These are phyloP conservation scores for Monilinia polystroma DNA, from an alignment of 2,329 filamentous ascomycete genomes.

Conservation along the genomic window DNA sequence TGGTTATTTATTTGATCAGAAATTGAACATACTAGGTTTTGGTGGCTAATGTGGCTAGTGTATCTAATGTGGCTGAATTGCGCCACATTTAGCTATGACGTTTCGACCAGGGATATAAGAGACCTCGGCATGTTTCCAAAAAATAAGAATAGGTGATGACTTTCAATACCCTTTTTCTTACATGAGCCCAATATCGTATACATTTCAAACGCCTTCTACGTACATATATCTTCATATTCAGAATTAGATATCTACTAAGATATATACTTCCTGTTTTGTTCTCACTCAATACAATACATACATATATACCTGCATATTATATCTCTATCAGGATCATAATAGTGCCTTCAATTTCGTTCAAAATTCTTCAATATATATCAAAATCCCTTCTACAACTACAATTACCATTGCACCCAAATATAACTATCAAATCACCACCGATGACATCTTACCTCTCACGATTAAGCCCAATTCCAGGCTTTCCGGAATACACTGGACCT, in stretches of 20 bases:
- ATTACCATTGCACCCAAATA: not conserved
- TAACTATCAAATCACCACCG: not conserved
- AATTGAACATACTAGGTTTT: too few relatives aligned
- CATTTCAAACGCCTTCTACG: too few relatives aligned
- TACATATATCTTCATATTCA: too few relatives aligned
- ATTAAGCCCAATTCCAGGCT: constrained; percentile 67
- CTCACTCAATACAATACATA: not conserved
- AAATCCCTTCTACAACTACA: constrained; percentile 5
- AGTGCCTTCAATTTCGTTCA: constrained; percentile 6
- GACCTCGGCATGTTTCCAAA: constrained; percentile 8
- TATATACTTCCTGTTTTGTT: too few relatives aligned
- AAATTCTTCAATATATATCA: not conserved
- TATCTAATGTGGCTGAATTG: not conserved
- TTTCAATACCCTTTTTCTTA: too few relatives aligned
- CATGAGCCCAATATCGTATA: too few relatives aligned
- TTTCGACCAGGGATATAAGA: constrained; percentile 12
- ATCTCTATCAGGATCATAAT: not conserved
- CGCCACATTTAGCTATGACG: constrained; percentile 15
- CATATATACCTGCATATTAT: too few relatives aligned
- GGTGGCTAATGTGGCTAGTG: too few relatives aligned
- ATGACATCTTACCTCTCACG: constrained; percentile 44
- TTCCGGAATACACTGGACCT: constrained; percentile 74
- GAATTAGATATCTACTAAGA: too few relatives aligned
- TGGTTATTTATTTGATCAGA: not conserved
- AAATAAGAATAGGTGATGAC: not conserved